Conservation (phyloP, 2,329 filamentous ascomycete genomes). For the Cephalotrichum gorgonifer region DNA sequence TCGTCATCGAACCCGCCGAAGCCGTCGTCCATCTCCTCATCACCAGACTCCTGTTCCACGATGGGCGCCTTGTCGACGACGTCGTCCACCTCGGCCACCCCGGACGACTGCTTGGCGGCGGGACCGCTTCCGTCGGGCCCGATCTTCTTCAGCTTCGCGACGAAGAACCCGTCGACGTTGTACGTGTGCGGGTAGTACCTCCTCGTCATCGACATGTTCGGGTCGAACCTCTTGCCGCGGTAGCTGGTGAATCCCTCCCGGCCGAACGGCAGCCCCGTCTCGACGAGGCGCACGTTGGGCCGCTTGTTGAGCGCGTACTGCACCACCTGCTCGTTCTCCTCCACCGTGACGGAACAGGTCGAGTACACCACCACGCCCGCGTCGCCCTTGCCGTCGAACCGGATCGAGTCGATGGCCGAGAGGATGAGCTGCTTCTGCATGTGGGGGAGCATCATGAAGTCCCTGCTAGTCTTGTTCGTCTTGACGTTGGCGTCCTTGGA, state of each 20-base stretch:
- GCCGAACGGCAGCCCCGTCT: constrained; percentile 82
- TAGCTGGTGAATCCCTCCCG: constrained; percentile 87
- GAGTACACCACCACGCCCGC: constrained; percentile 96
- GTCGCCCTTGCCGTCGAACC: constrained; percentile 73
- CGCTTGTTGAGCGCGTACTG: constrained; percentile 86
- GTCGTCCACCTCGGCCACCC: constrained; percentile 17
- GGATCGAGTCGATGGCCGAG: constrained; percentile 87
- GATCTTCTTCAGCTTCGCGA: constrained; percentile 93
- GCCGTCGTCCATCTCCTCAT: constrained; percentile 27
- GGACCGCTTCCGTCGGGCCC: constrained; percentile 55
- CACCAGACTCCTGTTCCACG: constrained; percentile 31
- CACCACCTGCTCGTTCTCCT: constrained; percentile 84
- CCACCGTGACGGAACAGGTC: constrained; percentile 87
- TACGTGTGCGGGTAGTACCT: constrained; percentile 85
- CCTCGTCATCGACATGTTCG: constrained; percentile 70
- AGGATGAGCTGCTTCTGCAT: constrained; percentile 90
- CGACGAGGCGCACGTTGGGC: constrained; percentile 87
- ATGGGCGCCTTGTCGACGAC: constrained; percentile 63
- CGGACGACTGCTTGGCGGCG: constrained; percentile 26
- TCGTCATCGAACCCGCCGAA: constrained; percentile 70
- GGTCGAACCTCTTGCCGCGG: constrained; percentile 85
- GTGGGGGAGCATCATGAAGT: constrained; percentile 89
- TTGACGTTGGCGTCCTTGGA: constrained; percentile 95
- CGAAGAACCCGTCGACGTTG: constrained; percentile 97
- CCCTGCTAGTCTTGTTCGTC: constrained; percentile 93